These are phyloP conservation scores for Pythium aristosporum DNA, from an alignment of 352 stramenopile species.

Conservation along the genomic window DNA sequence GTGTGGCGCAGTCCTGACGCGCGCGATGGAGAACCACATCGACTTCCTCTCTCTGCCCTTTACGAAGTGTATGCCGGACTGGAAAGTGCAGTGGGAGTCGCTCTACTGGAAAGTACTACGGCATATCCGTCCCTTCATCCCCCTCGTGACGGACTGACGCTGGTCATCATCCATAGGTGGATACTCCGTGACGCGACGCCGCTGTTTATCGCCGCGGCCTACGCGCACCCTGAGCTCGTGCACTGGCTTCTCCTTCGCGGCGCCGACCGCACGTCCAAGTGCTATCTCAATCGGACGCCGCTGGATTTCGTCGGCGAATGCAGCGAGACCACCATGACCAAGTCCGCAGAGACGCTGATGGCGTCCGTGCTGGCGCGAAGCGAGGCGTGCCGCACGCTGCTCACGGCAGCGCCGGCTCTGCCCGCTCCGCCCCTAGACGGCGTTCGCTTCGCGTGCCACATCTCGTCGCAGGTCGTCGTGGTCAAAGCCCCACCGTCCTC, in stretches of 20 bases:
- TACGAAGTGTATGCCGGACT: slow-evolving; percentile 47
- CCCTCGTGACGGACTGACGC: neutral
- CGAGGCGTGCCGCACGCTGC: slow-evolving; percentile 40
- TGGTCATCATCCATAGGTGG: slow-evolving; percentile 34
- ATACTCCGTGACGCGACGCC: slow-evolving; percentile 62
- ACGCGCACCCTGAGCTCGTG: slow-evolving; percentile 52
- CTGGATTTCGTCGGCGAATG: slow-evolving; percentile 60
- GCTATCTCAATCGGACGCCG: slow-evolving; percentile 54
- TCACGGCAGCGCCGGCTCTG: slow-evolving; percentile 34
- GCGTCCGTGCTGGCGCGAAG: slow-evolving; percentile 23
- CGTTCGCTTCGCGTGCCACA: slow-evolving; percentile 40
- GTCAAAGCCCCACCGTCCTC: slow-evolving; percentile 28
- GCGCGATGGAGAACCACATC: slow-evolving; percentile 41
- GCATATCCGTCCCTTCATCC: neutral
- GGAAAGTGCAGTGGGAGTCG: slow-evolving; percentile 67
- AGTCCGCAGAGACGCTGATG: neutral
- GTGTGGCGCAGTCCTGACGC: slow-evolving; percentile 32
- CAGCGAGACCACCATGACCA: slow-evolving; percentile 30
- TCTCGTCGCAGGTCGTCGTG: slow-evolving; percentile 41
- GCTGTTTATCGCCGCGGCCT: slow-evolving; percentile 62
- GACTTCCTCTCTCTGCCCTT: slow-evolving; percentile 55
- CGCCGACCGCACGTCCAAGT: slow-evolving; percentile 45
- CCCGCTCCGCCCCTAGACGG: slow-evolving; percentile 31
- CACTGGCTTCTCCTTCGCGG: slow-evolving; percentile 57
- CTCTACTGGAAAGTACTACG: slow-evolving; percentile 43